Base-by-base conservation (phyloP, 2,329 filamentous ascomycete genomes). In the Metarhizium album region DNA sequence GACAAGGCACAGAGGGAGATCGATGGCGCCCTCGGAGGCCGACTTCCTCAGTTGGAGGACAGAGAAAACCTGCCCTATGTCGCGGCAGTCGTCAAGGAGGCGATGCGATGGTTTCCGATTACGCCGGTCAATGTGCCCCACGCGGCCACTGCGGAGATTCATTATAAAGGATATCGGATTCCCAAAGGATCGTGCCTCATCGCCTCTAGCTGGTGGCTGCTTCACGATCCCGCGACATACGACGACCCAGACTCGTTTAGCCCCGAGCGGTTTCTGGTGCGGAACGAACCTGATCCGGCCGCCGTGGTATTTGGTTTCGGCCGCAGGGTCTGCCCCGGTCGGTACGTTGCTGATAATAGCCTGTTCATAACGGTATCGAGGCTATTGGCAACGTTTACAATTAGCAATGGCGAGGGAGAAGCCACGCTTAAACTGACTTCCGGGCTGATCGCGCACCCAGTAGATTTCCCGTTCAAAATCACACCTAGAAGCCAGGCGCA, bases 211-310 rank as follows among this genome's bases (percentile, higher is more conserved):
- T 65, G 60, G 60, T 63, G 59, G 24, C 53, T 68, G n/a, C 76
- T 83, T 22, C 84, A 87, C 63, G 84, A 88, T 59, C 77, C 80
- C 2, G 78, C 83, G 42, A 79, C 79, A 2, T 87, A 89, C 62
- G 72, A 77, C 0, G 49, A 66, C 6, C 67, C 67, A 0, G 53
- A 52, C 3, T 13, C 27, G 2, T 70, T 70, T 20, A 55, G 65
- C 29, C 67, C 66, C 0, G 62, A 64, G 1, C 59, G 67, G 0
- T 69, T 59, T 54, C 54, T 68, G 2, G 33, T 31, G 18, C 51
- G 58, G 8, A 58, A 60, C 0, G 61, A 63, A 16, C 64, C 61
- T 0, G 60, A 65, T 6, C 63, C 68, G 0, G 24, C 23, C 0
- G 42, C 45, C 0, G 48, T 59, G 1, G 58, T 57, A 2, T 70